Evolutionary conservation across 345 rosid species (phyloP).

Genomic region (Sonneratia alba): DNA sequence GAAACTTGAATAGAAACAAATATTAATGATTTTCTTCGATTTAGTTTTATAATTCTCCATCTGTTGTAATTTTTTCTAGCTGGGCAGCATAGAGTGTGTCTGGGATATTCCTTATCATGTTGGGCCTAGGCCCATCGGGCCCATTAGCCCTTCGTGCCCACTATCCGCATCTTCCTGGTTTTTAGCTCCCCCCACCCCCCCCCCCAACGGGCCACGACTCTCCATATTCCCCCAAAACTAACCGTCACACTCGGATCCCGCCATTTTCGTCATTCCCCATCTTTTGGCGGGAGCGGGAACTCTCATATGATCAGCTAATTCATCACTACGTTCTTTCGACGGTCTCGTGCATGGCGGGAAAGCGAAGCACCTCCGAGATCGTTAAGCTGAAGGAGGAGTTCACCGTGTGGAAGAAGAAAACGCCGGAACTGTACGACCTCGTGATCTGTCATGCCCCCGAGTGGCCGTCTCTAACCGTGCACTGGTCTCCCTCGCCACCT

Average conservation of each 20-base stretch:
- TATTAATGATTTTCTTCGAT: too few relatives aligned
- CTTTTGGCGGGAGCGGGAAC: neutral
- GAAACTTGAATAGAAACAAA: too few relatives aligned
- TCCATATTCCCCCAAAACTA: neutral
- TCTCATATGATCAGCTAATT: neutral
- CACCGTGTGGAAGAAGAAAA: conserved; percentile 82
- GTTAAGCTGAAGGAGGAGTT: conserved; percentile 73
- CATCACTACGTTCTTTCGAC: neutral
- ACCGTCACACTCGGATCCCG: neutral
- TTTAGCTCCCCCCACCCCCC: neutral
- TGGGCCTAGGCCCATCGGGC: neutral
- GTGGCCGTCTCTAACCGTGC: conserved; percentile 95
- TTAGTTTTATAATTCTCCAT: too few relatives aligned
- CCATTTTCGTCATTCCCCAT: neutral
- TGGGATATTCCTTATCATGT: neutral
- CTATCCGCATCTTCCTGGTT: neutral
- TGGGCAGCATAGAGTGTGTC: too few relatives aligned
- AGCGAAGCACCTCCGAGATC: conserved; percentile 19
- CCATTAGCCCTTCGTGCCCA: neutral
- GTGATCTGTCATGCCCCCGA: conserved; percentile 81
- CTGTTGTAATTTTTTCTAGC: too few relatives aligned
- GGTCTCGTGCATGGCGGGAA: conserved; percentile 32
- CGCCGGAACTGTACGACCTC: conserved; percentile 83
- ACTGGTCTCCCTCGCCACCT: conserved; percentile 67
- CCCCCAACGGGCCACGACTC: neutral